Evolutionary conservation across 2,329 filamentous ascomycete species (phyloP).

Genomic region (Verticillium nonalfalfae): DNA sequence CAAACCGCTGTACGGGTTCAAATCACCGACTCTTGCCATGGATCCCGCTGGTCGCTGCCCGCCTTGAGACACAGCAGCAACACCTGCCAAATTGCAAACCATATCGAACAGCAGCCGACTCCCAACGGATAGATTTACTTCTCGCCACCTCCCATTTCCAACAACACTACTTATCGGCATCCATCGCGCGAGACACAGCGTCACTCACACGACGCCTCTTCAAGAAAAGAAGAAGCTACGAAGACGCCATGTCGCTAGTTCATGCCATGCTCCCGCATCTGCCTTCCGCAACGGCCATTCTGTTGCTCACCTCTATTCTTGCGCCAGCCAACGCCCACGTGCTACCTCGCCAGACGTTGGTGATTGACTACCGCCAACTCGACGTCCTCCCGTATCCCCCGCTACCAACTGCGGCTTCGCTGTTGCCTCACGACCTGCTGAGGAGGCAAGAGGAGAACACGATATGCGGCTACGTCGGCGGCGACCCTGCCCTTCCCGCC

Average conservation of each 20-base stretch:
- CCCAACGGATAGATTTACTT: background rate
- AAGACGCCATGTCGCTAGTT: background rate
- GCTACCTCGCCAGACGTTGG: constrained; percentile 32
- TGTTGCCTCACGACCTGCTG: constrained; percentile 24
- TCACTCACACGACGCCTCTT: background rate
- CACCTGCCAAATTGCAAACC: background rate
- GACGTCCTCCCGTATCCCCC: constrained; percentile 33
- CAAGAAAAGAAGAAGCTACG: background rate
- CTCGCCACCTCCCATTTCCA: background rate
- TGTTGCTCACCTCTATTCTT: constrained; percentile 26
- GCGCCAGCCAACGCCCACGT: constrained; percentile 26
- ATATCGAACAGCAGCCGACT: background rate
- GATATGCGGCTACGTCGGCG: constrained; percentile 52
- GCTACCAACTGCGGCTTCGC: constrained; percentile 32
- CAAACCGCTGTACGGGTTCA: background rate
- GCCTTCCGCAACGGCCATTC: constrained; percentile 24
- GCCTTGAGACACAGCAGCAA: background rate
- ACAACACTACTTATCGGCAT: background rate
- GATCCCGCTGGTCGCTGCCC: background rate
- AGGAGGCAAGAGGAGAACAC: constrained; percentile 40
- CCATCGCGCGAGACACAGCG: background rate
- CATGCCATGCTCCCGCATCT: constrained; percentile 23
- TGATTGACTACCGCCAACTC: constrained; percentile 24
- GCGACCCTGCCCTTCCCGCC: constrained; percentile 43
- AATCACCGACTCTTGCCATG: background rate